A percentile compares a stretch with the other conserved stretches of the same genome.
These are phyloP conservation scores for Botrytis cinerea DNA, from an alignment of 2,329 filamentous ascomycete species.

Conservation along the genomic window DNA sequence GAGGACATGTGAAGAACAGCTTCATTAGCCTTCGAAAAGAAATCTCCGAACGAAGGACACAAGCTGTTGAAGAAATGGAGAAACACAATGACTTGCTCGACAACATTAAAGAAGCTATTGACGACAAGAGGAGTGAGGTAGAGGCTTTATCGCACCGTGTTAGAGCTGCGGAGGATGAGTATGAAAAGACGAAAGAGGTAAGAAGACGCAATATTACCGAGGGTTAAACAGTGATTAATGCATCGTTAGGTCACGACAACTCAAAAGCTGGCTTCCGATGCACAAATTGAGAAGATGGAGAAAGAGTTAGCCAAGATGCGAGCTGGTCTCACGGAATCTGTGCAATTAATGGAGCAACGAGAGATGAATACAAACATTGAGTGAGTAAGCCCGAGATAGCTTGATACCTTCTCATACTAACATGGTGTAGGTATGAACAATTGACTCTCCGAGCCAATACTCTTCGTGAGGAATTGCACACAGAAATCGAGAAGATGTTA, in stretches of 20 bases:
- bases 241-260: slow-evolving; percentile 62
- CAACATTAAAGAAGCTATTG: slow-evolving; percentile 93
- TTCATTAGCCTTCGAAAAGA: slow-evolving; percentile 82
- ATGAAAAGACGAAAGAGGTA: slow-evolving; percentile 87
- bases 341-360: slow-evolving; percentile 88
- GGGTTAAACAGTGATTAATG: slow-evolving; percentile 25
- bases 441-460: slow-evolving; percentile 80
- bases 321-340: slow-evolving; percentile 76
- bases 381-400: slow-evolving; percentile 51
- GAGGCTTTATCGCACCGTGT: slow-evolving; percentile 88
- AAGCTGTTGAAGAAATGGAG: slow-evolving; percentile 85
- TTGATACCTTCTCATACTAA: slow-evolving; percentile 27
- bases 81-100: slow-evolving; percentile 93
- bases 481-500: slow-evolving; percentile 91
- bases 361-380: slow-evolving; percentile 98
- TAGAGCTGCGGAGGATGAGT: slow-evolving; percentile 86
- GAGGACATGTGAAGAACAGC: slow-evolving; percentile 76
- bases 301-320: slow-evolving; percentile 96
- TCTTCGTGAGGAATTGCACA: slow-evolving; percentile 95
- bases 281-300: slow-evolving; percentile 98
- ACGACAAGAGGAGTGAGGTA: slow-evolving; percentile 91
- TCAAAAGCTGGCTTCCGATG: slow-evolving; percentile 84
- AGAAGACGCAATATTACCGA: slow-evolving; percentile 9
- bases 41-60: slow-evolving; percentile 83
- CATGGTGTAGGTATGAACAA: slow-evolving; percentile 73